Evolutionary conservation across 192 early-diverging fungal species (phyloP).

Genomic region (Pecoramyces ruminantium): DNA sequence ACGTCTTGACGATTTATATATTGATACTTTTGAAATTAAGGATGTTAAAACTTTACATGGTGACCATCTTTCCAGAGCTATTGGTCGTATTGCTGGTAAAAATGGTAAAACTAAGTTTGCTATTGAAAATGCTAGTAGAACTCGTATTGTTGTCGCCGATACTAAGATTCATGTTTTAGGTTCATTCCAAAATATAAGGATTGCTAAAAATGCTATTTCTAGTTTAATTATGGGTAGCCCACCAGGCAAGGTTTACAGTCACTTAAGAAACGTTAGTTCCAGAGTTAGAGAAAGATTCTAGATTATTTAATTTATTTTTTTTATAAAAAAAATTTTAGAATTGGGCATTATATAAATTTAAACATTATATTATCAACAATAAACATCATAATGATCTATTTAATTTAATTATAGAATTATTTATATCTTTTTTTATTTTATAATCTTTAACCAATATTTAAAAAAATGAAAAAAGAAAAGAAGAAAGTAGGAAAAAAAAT

Average conservation of each 20-base stretch:
- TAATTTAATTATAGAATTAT: too few relatives aligned
- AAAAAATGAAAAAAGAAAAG: too few relatives aligned
- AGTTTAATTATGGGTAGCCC: constrained; percentile 81
- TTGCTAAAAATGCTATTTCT: constrained; percentile 84
- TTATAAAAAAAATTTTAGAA: too few relatives aligned
- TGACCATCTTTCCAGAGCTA: constrained; percentile 90
- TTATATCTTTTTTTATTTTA: too few relatives aligned
- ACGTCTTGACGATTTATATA: constrained; percentile 87
- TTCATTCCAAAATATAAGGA: constrained; percentile 89
- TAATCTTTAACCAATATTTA: too few relatives aligned
- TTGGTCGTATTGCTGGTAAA: constrained; percentile 95
- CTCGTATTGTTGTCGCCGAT: constrained; percentile 90
- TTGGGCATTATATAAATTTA: too few relatives aligned
- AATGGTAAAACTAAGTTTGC: constrained; percentile 94
- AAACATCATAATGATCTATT: too few relatives aligned
- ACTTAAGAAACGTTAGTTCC: background rate
- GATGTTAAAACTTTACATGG: constrained; percentile 89
- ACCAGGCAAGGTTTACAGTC: constrained; percentile 71
- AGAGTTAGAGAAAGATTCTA: background rate
- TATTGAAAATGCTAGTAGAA: constrained; percentile 93
- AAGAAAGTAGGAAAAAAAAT: too few relatives aligned
- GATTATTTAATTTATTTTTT: too few relatives aligned
- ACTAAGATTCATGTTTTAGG: constrained; percentile 93
- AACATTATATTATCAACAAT: too few relatives aligned
- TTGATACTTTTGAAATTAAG: constrained; percentile 96